Percentiles rank a stretch among this genome's conserved stretches.
Conservation (phyloP, 768 basidiomycete genomes). For the Psilocybe cyanescens region DNA sequence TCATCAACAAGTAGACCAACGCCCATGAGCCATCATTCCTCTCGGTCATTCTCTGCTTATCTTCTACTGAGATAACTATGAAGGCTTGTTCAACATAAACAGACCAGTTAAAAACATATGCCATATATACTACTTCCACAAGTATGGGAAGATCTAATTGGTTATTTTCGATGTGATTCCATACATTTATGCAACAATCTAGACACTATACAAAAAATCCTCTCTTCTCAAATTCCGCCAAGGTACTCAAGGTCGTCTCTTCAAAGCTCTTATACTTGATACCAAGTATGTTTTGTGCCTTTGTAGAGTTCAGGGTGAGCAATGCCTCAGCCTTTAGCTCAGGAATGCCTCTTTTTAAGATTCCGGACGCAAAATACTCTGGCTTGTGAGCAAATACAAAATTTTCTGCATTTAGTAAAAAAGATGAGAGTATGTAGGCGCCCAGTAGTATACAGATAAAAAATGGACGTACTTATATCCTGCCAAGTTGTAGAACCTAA, state of each 20-base stretch:
- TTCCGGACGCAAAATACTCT: background rate
- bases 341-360: background rate
- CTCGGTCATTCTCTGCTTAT: too few species aligned
- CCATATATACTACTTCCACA: too few species aligned
- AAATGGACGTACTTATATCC: constrained; percentile 6
- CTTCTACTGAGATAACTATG: too few species aligned
- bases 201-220: background rate
- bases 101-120: too few species aligned
- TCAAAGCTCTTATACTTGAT: background rate
- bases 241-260: background rate
- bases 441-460: background rate
- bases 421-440: background rate
- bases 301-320: background rate
- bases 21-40: too few species aligned
- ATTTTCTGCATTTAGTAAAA: background rate
- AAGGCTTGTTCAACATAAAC: too few species aligned
- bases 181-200: too few species aligned
- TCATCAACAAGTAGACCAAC: too few species aligned
- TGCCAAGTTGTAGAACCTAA: constrained; percentile 13
- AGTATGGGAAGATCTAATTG: too few species aligned
- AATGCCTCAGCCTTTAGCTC: background rate
- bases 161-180: too few species aligned
- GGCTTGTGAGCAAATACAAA: background rate
- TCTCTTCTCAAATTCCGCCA: background rate
- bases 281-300: background rate